phyloP scores from a whole-genome alignment of 306 rosid genomes.

The Malus sieversii region DNA sequence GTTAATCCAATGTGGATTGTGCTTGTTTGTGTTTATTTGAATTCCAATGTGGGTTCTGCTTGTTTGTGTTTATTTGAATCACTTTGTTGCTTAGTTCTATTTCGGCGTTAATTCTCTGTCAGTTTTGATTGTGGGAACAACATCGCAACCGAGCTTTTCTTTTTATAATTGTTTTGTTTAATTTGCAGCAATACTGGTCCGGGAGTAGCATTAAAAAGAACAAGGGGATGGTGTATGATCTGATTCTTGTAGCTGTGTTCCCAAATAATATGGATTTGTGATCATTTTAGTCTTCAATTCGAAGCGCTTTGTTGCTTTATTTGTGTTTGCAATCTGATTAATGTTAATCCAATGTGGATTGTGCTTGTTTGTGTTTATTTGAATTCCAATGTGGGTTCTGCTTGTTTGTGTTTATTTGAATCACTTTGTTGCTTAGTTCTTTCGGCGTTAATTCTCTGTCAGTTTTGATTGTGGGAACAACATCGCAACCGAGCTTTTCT shows the following conservation, averaged over 20 bases:
- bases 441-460: neutral
- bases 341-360: neutral
- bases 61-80: neutral
- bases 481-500: neutral
- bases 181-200: conserved; percentile 55
- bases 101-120: neutral
- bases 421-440: neutral
- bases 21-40: neutral
- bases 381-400: neutral
- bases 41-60: neutral
- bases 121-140: neutral
- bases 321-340: neutral
- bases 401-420: neutral
- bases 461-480: neutral
- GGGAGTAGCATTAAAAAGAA: conserved; percentile 46
- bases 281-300: neutral
- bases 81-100: neutral
- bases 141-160: neutral
- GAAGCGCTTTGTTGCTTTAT: neutral
- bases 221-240: conserved; percentile 28
- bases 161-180: neutral
- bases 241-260: neutral
- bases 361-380: neutral
- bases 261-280: too few species aligned
- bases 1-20: neutral